phyloP scores from a whole-genome alignment of 805 yeast species.

The Candida mattraensis region DNA sequence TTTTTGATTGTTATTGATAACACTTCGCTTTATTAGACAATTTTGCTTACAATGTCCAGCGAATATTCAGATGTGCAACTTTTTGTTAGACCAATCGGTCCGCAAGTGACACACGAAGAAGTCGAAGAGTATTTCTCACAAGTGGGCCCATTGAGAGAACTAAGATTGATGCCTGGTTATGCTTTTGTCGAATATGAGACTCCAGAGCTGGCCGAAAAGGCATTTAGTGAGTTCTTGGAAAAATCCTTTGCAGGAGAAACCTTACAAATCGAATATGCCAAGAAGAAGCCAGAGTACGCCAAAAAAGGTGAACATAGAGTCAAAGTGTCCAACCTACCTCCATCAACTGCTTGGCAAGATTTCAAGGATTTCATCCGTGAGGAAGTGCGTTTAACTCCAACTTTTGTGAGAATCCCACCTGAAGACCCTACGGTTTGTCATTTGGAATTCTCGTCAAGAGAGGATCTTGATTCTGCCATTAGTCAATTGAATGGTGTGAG shows the following conservation, averaged over 20 bases:
- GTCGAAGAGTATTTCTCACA: constrained; percentile 67
- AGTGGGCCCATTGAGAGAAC: constrained; percentile 66
- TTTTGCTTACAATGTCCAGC: constrained; percentile 20
- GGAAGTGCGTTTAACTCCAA: constrained; percentile 61
- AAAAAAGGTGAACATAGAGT: constrained; percentile 76
- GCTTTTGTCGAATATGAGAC: constrained; percentile 87
- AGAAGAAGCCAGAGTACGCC: constrained; percentile 49
- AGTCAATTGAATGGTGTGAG: constrained; percentile 70
- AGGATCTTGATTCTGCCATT: constrained; percentile 73
- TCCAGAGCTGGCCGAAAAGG: constrained; percentile 52
- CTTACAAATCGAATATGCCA: constrained; percentile 54
- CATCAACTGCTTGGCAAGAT: constrained; percentile 83
- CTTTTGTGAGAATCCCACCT: constrained; percentile 55
- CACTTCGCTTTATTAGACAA: no score
- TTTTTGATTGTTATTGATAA: not conserved
- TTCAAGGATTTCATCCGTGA: constrained; percentile 88
- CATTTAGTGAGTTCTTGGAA: constrained; percentile 46
- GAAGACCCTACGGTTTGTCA: constrained; percentile 46
- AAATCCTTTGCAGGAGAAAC: constrained; percentile 50
- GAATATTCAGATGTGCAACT: constrained; percentile 38
- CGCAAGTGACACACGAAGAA: constrained; percentile 44
- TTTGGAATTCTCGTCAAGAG: constrained; percentile 62
- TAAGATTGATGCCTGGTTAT: constrained; percentile 74
- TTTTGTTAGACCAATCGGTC: constrained; percentile 40
- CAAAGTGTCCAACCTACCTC: constrained; percentile 67